A percentile compares a stretch with the other conserved stretches of the same genome.
Evolutionary conservation across 225 moss, liverwort and hornwort genomes (phyloP).

Genomic region (Physcomitrellopsis africana): DNA sequence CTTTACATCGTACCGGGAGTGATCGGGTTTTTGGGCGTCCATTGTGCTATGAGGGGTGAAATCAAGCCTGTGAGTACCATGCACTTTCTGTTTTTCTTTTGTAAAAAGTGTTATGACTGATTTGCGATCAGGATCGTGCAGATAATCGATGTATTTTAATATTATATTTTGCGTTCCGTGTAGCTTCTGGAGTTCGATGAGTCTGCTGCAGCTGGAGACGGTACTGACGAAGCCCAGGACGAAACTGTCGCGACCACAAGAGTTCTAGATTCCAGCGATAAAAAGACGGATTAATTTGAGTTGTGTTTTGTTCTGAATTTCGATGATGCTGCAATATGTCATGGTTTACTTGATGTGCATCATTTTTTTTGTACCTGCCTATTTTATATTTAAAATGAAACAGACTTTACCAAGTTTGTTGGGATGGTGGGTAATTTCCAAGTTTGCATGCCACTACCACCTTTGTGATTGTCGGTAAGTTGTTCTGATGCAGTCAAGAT

Average conservation of each 20-base stretch:
- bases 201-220: conserved; percentile 60
- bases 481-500: too few species aligned
- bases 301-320: too few species aligned
- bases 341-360: too few species aligned
- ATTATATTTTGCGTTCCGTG: conserved; percentile 21
- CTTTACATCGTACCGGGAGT: conserved; percentile 98
- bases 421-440: too few species aligned
- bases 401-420: too few species aligned
- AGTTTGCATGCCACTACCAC: too few species aligned
- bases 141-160: too few species aligned
- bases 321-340: too few species aligned
- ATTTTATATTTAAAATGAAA: too few species aligned
- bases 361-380: too few species aligned
- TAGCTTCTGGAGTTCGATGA: conserved; percentile 97
- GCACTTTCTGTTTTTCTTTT: neutral
- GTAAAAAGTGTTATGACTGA: neutral
- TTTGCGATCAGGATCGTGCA: too few species aligned
- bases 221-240: conserved; percentile 51
- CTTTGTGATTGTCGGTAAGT: too few species aligned
- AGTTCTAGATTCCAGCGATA: conserved; percentile 49
- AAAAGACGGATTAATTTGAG: conserved; percentile 52
- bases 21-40: conserved; percentile 91
- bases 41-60: conserved; percentile 85
- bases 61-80: conserved; percentile 68
- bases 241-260: conserved; percentile 52